Conservation (phyloP, 2,329 filamentous ascomycete genomes). For the Aureobasidium sp. region DNA sequence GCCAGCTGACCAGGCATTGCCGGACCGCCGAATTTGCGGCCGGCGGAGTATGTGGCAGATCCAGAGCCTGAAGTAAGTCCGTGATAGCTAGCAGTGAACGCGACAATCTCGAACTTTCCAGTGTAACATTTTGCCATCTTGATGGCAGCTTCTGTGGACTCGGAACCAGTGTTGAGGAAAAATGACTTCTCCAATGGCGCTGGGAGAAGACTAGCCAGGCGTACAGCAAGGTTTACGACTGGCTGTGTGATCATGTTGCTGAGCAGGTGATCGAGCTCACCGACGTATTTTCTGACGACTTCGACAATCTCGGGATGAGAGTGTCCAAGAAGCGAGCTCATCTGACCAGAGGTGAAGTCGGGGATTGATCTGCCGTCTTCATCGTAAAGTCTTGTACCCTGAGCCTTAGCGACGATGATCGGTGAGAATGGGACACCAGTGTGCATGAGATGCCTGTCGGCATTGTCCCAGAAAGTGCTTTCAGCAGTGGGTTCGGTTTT, state of each 20-base stretch:
- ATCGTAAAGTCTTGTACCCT: conserved; percentile 41
- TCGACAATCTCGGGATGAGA: conserved; percentile 51
- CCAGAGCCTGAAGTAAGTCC: conserved; percentile 49
- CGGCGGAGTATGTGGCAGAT: conserved; percentile 47
- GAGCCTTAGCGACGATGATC: conserved; percentile 37
- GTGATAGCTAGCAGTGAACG: conserved; percentile 51
- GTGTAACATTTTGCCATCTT: conserved; percentile 57
- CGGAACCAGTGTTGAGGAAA: conserved; percentile 51
- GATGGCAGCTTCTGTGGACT: conserved; percentile 52
- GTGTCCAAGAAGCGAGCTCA: conserved; percentile 52
- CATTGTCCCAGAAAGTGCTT: conserved; percentile 6
- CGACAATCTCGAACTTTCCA: conserved; percentile 58
- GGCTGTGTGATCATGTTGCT: conserved; percentile 51
- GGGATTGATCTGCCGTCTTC: conserved; percentile 39
- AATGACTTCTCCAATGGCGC: conserved; percentile 46
- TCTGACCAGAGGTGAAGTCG: conserved; percentile 54
- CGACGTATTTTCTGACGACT: conserved; percentile 42
- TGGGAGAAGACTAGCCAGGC: conserved; percentile 43
- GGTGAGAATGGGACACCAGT: conserved; percentile 36
- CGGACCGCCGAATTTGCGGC: conserved; percentile 40
- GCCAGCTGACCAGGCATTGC: conserved; percentile 49
- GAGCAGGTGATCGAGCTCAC: conserved; percentile 50
- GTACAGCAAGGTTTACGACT: conserved; percentile 47
- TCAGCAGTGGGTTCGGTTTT: not conserved
- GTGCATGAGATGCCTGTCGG: conserved; percentile 30